Conservation (phyloP, 352 stramenopile species). For the Globisporangium canariense region DNA sequence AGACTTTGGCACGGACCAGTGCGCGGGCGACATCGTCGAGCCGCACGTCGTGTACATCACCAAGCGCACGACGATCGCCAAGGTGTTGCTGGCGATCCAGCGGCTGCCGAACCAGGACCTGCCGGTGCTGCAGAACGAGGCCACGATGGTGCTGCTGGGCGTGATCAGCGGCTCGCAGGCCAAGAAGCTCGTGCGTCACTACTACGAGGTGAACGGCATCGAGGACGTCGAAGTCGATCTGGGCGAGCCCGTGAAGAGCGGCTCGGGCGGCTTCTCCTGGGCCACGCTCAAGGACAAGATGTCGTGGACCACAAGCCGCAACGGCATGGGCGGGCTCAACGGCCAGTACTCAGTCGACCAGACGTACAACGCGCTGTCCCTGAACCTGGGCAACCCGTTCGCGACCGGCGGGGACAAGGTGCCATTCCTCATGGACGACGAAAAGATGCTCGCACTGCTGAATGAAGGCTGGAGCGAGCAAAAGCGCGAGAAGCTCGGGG, state of each 20-base stretch:
- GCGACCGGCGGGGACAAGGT: conserved; percentile 19
- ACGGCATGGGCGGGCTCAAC: conserved; percentile 59
- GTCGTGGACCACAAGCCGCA: conserved; percentile 25
- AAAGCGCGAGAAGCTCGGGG: conserved; percentile 59
- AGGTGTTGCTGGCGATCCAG: conserved; percentile 71
- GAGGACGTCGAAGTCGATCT: conserved; percentile 64
- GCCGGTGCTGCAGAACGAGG: conserved; percentile 66
- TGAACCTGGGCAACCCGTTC: conserved; percentile 21
- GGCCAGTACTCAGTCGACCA: conserved; percentile 61
- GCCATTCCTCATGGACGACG: conserved; percentile 84
- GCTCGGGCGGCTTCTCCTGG: conserved; percentile 44
- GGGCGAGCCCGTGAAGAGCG: conserved; percentile 49
- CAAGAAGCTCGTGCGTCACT: conserved; percentile 56
- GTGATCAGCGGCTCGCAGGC: conserved; percentile 58
- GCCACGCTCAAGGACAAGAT: conserved; percentile 61
- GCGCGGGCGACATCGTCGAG: conserved; percentile 70
- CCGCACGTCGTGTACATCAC: conserved; percentile 66
- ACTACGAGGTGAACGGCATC: conserved; percentile 52
- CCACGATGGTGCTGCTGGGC: conserved; percentile 62
- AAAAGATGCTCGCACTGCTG: conserved; percentile 72
- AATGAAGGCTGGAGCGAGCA: conserved; percentile 59
- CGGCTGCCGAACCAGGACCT: conserved; percentile 69
- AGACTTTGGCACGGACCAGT: conserved; percentile 58
- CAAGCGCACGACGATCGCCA: conserved; percentile 66
- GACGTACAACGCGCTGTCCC: conserved; percentile 58